Conservation (phyloP, 192 early-diverging fungal genomes). For the Coemansia aciculifera region DNA sequence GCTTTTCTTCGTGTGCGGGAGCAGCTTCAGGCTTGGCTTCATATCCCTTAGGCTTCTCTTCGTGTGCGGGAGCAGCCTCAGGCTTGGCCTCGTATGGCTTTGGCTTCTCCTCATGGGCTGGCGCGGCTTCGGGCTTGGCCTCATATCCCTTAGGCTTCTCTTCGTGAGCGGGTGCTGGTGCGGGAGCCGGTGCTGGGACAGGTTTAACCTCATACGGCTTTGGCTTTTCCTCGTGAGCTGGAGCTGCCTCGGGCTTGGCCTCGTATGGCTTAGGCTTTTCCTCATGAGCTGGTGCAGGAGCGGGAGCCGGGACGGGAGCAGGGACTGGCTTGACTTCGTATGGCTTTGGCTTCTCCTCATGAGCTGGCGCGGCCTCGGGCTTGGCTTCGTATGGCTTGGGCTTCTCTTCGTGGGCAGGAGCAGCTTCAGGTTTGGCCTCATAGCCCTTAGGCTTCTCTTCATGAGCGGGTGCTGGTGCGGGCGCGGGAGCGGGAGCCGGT, state of each 20-base stretch:
- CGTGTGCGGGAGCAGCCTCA: not conserved
- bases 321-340: not conserved
- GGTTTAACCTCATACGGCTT: constrained; percentile 1
- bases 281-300: not conserved
- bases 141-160: not conserved
- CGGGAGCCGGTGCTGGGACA: not conserved
- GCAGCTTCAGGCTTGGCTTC: constrained; percentile 3
- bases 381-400: not conserved
- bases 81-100: not conserved
- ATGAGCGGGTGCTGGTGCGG: not conserved
- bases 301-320: too few relatives aligned
- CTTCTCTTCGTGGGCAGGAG: not conserved
- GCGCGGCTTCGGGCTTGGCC: not conserved
- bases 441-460: not conserved
- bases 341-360: not conserved
- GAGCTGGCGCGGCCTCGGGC: not conserved
- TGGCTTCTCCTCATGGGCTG: constrained; percentile 8
- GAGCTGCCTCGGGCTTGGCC: not conserved
- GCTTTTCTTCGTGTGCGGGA: constrained; percentile 7
- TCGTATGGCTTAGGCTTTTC: not conserved
- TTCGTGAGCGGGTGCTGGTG: not conserved
- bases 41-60: not conserved
- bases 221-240: not conserved
- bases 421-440: not conserved
- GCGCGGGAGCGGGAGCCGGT: not conserved